Evolutionary conservation across 1,139 yeast species (phyloP).

Genomic region (Kodamaea plutei): DNA sequence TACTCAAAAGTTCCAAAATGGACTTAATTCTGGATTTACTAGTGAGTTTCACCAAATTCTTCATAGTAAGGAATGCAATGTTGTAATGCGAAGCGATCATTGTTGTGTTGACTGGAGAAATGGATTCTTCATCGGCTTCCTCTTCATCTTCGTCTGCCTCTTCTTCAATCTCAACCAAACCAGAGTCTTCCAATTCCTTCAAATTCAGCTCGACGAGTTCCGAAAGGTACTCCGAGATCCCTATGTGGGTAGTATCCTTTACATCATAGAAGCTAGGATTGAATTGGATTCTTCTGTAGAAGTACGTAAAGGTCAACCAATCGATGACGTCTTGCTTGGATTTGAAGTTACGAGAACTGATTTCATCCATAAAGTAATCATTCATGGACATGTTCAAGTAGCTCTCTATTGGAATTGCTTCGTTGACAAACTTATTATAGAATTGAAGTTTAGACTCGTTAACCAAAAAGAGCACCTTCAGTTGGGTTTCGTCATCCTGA

Average conservation of each 20-base stretch:
- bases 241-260: constrained; percentile 56
- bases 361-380: constrained; percentile 70
- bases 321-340: constrained; percentile 84
- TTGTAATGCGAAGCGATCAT: constrained; percentile 73
- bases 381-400: constrained; percentile 53
- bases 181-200: constrained; percentile 57
- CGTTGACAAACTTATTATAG: constrained; percentile 66
- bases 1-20: constrained; percentile 60
- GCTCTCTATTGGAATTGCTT: constrained; percentile 84
- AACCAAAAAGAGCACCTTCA: constrained; percentile 53
- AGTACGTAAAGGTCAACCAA: constrained; percentile 81
- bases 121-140: constrained; percentile 40
- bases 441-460: constrained; percentile 53
- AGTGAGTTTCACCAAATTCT: constrained; percentile 49
- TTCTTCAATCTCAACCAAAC: constrained; percentile 57
- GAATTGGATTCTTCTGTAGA: constrained; percentile 71
- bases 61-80: constrained; percentile 63
- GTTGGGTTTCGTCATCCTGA: too few species aligned
- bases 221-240: constrained; percentile 76
- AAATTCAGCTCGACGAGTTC: constrained; percentile 76
- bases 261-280: constrained; percentile 91
- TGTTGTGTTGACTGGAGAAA: constrained; percentile 64
- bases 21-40: constrained; percentile 57
- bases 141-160: constrained; percentile 27
- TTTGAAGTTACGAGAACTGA: constrained; percentile 59